Percentiles rank a stretch among this genome's conserved stretches.
Conservation (phyloP, 106 monocot genomes). For the Dioscorea dumetorum region DNA sequence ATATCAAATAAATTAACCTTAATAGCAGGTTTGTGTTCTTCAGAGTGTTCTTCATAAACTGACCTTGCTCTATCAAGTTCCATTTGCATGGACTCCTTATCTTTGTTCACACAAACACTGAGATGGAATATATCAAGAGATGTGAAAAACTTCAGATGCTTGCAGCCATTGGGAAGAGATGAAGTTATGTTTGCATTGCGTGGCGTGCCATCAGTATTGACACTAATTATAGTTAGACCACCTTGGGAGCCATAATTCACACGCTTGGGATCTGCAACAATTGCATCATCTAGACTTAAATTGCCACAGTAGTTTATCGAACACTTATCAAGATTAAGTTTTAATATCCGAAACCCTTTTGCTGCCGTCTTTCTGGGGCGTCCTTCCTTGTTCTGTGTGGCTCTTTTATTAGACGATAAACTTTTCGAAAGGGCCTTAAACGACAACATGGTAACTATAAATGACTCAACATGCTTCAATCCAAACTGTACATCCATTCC, state of each 20-base stretch:
- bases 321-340: conserved; percentile 66
- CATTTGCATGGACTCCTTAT: conserved; percentile 60
- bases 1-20: conserved; percentile 70
- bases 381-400: conserved; percentile 25
- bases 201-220: conserved; percentile 65
- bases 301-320: conserved; percentile 66
- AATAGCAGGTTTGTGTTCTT: conserved; percentile 38
- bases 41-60: conserved; percentile 51
- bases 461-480: conserved; percentile 60
- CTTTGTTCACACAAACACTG: conserved; percentile 57
- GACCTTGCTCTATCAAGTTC: conserved; percentile 68
- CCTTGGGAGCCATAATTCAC: conserved; percentile 96
- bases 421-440: conserved; percentile 50
- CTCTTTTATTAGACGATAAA: conserved; percentile 37
- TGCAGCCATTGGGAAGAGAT: conserved; percentile 30
- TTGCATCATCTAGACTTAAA: conserved; percentile 53
- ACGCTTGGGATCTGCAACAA: conserved; percentile 82
- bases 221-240: conserved; percentile 51
- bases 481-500: conserved; percentile 57
- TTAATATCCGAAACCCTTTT: conserved; percentile 50
- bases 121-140: conserved; percentile 61
- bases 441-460: conserved; percentile 44
- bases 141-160: conserved; percentile 51
- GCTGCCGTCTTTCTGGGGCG: conserved; percentile 28
- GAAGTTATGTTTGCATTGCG: conserved; percentile 66